phyloP scores from a whole-genome alignment of 1,284 basidiomycete species.

The Termitomyces sp. region DNA sequence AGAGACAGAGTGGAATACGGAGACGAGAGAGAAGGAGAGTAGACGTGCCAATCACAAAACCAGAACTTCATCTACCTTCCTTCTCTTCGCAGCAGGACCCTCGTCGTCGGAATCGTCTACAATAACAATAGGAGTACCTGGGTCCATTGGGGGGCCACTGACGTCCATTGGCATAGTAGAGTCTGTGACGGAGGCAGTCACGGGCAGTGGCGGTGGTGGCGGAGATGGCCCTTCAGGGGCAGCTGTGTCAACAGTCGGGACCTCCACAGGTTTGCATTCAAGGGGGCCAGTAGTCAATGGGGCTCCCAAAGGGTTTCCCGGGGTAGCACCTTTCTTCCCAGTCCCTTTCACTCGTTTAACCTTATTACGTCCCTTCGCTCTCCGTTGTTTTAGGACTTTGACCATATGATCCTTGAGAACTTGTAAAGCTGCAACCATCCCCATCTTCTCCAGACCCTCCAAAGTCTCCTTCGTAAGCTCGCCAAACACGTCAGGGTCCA shows the following conservation, averaged over 20 bases:
- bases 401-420: slow-evolving; percentile 84
- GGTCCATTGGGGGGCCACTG: slow-evolving; percentile 20
- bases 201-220: slow-evolving; percentile 6
- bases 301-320: slow-evolving; percentile 1
- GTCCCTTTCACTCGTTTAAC: slow-evolving; percentile 27
- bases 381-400: slow-evolving; percentile 77
- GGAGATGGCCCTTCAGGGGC: not conserved
- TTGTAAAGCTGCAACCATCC: slow-evolving; percentile 78
- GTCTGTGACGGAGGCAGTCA: slow-evolving; percentile 11
- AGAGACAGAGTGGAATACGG: not conserved
- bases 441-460: slow-evolving; percentile 72
- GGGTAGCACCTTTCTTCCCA: slow-evolving; percentile 20
- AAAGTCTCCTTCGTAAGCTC: slow-evolving; percentile 73
- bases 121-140: slow-evolving; percentile 42
- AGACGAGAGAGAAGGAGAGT: not conserved
- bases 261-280: slow-evolving; percentile 19
- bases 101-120: slow-evolving; percentile 58
- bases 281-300: slow-evolving; percentile 30
- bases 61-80: slow-evolving; percentile 36
- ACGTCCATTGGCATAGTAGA: slow-evolving; percentile 23
- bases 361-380: slow-evolving; percentile 44
- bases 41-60: slow-evolving; percentile 2
- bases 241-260: slow-evolving; percentile 2
- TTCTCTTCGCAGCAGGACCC: slow-evolving; percentile 49
- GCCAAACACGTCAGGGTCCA: slow-evolving; percentile 82